A percentile compares a stretch with the other conserved stretches of the same genome.
These are phyloP conservation scores for Diaporthe destruens DNA, from an alignment of 2,329 filamentous ascomycete species.

Conservation along the genomic window DNA sequence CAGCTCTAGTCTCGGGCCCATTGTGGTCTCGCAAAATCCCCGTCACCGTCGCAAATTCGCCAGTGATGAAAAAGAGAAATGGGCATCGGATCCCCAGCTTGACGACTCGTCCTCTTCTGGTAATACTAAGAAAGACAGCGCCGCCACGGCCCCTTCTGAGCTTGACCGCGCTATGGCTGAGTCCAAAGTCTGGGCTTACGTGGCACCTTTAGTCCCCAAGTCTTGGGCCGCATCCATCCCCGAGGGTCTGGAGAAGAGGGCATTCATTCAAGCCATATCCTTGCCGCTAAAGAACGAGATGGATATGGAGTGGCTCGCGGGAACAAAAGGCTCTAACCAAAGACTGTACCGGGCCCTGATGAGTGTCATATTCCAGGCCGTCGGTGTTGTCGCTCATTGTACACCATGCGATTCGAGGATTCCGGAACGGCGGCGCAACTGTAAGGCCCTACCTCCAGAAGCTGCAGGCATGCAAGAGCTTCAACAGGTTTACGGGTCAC, in stretches of 20 bases:
- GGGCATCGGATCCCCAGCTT: not conserved
- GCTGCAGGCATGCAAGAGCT: constrained; percentile 27
- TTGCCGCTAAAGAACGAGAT: constrained; percentile 4
- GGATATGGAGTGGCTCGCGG: constrained; percentile 8
- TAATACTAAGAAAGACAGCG: not conserved
- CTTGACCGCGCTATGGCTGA: not conserved
- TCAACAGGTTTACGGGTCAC: not conserved
- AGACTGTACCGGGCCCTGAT: not conserved
- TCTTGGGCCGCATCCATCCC: not conserved
- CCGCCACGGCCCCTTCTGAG: not conserved
- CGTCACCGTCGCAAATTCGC: not conserved
- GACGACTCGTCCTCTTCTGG: not conserved
- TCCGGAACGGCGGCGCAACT: constrained; percentile 25
- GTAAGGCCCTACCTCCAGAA: constrained; percentile 25
- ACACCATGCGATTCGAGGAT: not conserved
- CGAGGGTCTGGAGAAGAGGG: not conserved
- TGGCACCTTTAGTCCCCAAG: not conserved
- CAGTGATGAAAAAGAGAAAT: too few relatives aligned
- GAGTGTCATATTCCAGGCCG: constrained; percentile 3
- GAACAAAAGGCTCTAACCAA: not conserved
- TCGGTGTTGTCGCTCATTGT: constrained; percentile 19
- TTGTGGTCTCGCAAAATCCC: not conserved
- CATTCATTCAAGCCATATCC: constrained; percentile 30
- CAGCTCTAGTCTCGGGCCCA: not conserved
- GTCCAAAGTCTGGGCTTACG: constrained; percentile 20